Evolutionary conservation across 2,329 filamentous ascomycete genomes (phyloP), one percentile per base, ranked within the genome.

Genomic region (Xylariaceae sp.): DNA sequence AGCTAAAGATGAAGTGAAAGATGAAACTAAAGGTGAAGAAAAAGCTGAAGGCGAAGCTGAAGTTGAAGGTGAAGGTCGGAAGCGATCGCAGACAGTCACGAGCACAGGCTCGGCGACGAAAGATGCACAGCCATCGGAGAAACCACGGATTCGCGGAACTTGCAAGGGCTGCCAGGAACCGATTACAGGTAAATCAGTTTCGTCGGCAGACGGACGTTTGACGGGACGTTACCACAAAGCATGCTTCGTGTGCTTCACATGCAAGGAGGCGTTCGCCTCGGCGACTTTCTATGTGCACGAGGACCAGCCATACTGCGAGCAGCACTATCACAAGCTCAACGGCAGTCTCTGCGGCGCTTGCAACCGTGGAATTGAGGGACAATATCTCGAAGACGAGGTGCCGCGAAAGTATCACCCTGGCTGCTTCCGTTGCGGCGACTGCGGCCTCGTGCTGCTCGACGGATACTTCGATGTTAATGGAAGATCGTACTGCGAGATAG

Each of bases 191-290:
- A 97, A 97, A 76, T 96, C 92, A 1, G 87, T 99, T 59, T 96
- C 93, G 39, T 96, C 92, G 11, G 92, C 92, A 0, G 94, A 97
- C 68, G 94, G 94, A 13, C 87, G 92, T 23, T 79, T 99, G 23
- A 96, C 90, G 0, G 94, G 94, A 8, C 88, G 92, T 64, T 99
- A 96, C 73, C 94, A 99, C 79, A 96, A 95, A 73, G 83, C 88
- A 3, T 99, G 93, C 73, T 97, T 99, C 71, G 89, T 93, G 9
- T 99, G 94, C 80, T 84, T 85, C 3, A 92, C 88, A 1, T 99
- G 94, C 77, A 79, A 80, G 9, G 82, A 86, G 56, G 88, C 92
- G 0, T 99, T 97, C 71, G 80, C 86, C 17, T 96, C 92, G 0
- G 84, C 90, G 1, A 92, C 94, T 60, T 97, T 97, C 68, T 99